Conservation (phyloP, 139 green algal genomes). For the Chlamydomonas sp. region DNA sequence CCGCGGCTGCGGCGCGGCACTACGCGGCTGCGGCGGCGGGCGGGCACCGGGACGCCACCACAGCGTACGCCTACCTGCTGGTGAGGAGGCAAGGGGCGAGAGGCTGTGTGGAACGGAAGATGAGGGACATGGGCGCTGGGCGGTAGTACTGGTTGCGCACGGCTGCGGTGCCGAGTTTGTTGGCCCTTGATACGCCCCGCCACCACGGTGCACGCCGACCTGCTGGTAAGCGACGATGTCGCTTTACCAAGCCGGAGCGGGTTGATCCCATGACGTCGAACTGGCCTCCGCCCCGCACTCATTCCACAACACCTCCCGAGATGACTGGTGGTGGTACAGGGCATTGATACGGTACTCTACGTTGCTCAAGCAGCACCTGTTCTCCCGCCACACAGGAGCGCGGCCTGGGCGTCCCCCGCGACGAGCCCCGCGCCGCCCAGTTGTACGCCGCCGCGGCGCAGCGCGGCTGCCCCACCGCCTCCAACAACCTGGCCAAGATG, state of each 20-base stretch:
- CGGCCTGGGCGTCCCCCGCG: constrained; percentile 7
- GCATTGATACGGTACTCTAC: no score
- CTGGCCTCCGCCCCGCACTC: no score
- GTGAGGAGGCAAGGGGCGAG: background rate
- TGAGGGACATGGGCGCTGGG: no score
- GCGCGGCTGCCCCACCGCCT: constrained; percentile 31
- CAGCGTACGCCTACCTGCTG: constrained; percentile 30
- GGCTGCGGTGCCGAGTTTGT: no score
- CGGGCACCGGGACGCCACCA: constrained; percentile 31
- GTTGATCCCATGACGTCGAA: no score
- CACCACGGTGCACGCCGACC: no score
- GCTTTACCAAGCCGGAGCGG: no score
- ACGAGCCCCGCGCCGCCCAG: constrained; percentile 14
- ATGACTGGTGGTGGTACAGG: no score
- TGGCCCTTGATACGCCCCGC: no score
- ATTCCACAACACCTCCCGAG: no score
- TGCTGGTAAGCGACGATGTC: no score
- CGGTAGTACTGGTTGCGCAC: no score
- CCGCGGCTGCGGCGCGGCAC: constrained; percentile 7
- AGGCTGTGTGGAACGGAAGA: background rate
- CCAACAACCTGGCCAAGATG: constrained; percentile 45
- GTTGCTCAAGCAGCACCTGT: background rate
- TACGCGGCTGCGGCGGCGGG: constrained; percentile 23
- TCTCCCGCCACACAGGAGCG: constrained; percentile 4
- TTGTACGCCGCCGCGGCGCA: constrained; percentile 34